A percentile compares a stretch with the other conserved stretches of the same genome.
Conservation (phyloP, 352 stramenopile genomes). For the Phytopythium cucurbitacearum region DNA sequence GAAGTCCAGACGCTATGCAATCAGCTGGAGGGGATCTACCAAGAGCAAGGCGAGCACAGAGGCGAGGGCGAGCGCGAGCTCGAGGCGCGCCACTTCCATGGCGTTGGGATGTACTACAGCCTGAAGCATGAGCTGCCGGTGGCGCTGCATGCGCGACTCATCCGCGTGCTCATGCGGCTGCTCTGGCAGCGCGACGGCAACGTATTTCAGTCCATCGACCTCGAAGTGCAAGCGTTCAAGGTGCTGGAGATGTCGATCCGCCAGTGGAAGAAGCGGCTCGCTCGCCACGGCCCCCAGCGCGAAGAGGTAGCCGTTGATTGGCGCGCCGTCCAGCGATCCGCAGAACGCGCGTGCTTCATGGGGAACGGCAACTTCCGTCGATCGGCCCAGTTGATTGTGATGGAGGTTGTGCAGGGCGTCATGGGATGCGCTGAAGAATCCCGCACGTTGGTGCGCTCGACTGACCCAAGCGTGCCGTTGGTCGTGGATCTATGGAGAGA, state of each 20-base stretch:
- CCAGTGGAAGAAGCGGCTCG: slow-evolving; percentile 44
- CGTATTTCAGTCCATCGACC: slow-evolving; percentile 43
- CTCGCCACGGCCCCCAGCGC: neutral
- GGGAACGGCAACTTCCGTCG: slow-evolving; percentile 24
- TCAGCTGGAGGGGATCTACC: too few species aligned
- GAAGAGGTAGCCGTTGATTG: slow-evolving; percentile 41
- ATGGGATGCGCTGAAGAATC: too few species aligned
- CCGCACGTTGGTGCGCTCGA: slow-evolving; percentile 34
- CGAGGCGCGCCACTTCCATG: slow-evolving; percentile 58
- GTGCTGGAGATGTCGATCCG: slow-evolving; percentile 38
- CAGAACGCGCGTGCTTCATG: slow-evolving; percentile 55
- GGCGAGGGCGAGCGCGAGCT: slow-evolving; percentile 8
- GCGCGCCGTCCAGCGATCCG: slow-evolving; percentile 29
- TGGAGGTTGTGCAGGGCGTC: slow-evolving; percentile 22
- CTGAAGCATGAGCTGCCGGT: slow-evolving; percentile 57
- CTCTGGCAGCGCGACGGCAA: slow-evolving; percentile 37
- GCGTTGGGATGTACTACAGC: slow-evolving; percentile 51
- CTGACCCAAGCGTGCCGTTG: slow-evolving; percentile 20
- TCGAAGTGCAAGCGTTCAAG: slow-evolving; percentile 40
- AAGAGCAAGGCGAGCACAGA: too few species aligned
- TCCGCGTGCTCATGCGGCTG: slow-evolving; percentile 38
- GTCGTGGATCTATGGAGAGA: slow-evolving; percentile 46
- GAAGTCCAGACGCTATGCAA: too few species aligned
- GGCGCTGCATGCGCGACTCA: slow-evolving; percentile 34
- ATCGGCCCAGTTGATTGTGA: slow-evolving; percentile 32